Conservation (phyloP, 257 asterid species). For the Salvia rosmarinus region DNA sequence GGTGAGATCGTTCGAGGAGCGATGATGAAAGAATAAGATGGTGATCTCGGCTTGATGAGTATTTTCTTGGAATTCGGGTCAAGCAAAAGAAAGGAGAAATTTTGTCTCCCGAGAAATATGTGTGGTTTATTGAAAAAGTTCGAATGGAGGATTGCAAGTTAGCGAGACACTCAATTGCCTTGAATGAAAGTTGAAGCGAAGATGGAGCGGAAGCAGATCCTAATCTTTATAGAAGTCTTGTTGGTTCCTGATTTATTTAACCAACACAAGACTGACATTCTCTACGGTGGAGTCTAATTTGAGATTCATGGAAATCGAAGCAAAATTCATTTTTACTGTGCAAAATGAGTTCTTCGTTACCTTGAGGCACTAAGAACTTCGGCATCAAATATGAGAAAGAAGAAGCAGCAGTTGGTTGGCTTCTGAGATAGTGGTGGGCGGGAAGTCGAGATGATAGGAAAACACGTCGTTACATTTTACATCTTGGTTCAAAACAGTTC, state of each 20-base stretch:
- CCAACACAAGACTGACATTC: too few relatives aligned
- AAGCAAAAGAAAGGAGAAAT: not conserved
- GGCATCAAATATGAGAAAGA: too few relatives aligned
- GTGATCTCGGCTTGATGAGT: not conserved
- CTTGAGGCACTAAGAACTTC: too few relatives aligned
- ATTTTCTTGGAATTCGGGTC: not conserved
- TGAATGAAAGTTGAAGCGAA: too few relatives aligned
- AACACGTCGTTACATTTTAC: not conserved
- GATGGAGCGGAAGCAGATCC: too few relatives aligned
- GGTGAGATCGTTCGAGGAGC: not conserved
- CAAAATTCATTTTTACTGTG: not conserved
- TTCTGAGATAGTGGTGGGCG: not conserved
- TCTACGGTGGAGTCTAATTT: not conserved
- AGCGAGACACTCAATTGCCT: too few relatives aligned
- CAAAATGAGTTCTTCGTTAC: not conserved
- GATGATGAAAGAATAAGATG: constrained; percentile 11
- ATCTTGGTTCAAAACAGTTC: not conserved
- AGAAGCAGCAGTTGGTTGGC: not conserved
- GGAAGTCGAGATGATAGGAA: not conserved
- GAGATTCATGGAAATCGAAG: constrained; percentile 1
- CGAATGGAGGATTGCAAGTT: too few relatives aligned
- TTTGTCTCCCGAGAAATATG: too few relatives aligned
- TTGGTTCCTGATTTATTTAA: too few relatives aligned
- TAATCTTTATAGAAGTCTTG: too few relatives aligned
- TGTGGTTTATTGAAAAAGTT: too few relatives aligned